These are phyloP conservation scores for Phytopythium sindhum DNA, from an alignment of 352 stramenopile genomes.

Conservation along the genomic window DNA sequence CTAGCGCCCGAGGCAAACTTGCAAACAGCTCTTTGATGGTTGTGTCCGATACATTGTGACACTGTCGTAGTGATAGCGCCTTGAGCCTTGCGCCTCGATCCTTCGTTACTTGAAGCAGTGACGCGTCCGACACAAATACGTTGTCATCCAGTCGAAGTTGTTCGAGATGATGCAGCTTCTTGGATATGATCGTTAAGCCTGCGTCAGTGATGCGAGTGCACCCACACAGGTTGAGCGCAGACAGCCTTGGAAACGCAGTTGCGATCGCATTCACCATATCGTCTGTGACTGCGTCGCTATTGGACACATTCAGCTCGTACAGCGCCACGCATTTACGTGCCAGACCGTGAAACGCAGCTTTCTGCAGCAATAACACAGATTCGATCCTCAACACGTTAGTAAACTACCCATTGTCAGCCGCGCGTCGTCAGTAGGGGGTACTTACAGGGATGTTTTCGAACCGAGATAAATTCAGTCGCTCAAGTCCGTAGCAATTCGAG, in stretches of 20 bases:
- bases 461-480: conserved; percentile 34
- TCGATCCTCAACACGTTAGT: not conserved
- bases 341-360: conserved; percentile 37
- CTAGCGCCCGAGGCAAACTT: conserved; percentile 36
- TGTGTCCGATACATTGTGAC: conserved; percentile 31
- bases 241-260: conserved; percentile 32
- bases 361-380: conserved; percentile 29
- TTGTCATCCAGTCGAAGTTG: conserved; percentile 48
- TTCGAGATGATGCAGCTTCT: conserved; percentile 30
- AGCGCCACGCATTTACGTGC: conserved; percentile 22
- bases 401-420: not conserved
- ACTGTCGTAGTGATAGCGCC: conserved; percentile 37
- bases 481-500: conserved; percentile 30
- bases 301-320: conserved; percentile 29
- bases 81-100: conserved; percentile 25
- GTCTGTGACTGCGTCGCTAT: conserved; percentile 55
- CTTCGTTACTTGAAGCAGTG: conserved; percentile 37
- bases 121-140: conserved; percentile 32
- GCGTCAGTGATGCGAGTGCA: conserved; percentile 61
- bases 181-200: conserved; percentile 35
- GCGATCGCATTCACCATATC: conserved; percentile 37
- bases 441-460: conserved; percentile 35
- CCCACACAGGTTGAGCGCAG: conserved; percentile 36
- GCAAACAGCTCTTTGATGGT: conserved; percentile 51
- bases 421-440: conserved; percentile 3